Percentiles rank a stretch among this genome's conserved stretches.
Evolutionary conservation across 768 basidiomycete genomes (phyloP).

Genomic region (Strobilomyces dryophilus): DNA sequence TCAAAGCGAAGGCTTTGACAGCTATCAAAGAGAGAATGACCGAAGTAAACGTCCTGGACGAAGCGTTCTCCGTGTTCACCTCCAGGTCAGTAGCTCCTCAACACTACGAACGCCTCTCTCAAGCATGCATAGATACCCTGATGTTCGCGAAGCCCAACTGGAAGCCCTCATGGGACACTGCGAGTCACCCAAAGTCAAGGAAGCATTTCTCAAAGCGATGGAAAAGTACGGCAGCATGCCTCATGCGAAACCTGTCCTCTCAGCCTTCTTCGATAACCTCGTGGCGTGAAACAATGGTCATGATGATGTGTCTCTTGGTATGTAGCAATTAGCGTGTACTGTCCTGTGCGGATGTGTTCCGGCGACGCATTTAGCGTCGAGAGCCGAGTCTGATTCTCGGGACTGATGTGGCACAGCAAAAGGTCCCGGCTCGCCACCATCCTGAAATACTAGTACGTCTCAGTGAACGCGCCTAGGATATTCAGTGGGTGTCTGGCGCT

Average conservation of each 20-base stretch:
- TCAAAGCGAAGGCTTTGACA: constrained; percentile 13
- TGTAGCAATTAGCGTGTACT: not conserved
- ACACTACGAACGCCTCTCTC: not conserved
- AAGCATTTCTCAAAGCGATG: constrained; percentile 9
- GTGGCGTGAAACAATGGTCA: not conserved
- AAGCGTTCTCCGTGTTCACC: constrained; percentile 26
- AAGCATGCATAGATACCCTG: constrained; percentile 10
- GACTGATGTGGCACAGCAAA: constrained; percentile 1
- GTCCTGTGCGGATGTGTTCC: not conserved
- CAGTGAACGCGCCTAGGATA: no score
- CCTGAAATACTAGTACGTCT: no score
- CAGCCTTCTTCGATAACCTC: constrained; percentile 15
- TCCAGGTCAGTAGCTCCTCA: constrained; percentile 13
- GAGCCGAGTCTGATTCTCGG: not conserved
- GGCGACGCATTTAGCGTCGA: no score
- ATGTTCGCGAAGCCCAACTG: constrained; percentile 17
- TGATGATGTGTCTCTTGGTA: not conserved
- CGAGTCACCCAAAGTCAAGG: constrained; percentile 12
- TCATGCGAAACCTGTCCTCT: constrained; percentile 12
- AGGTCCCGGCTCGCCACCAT: no score
- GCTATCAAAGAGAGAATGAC: constrained; percentile 18
- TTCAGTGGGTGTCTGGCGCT: no score
- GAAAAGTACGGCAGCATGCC: not conserved
- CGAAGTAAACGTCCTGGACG: constrained; percentile 19
- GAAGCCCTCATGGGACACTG: constrained; percentile 7